Percentiles rank a stretch among this genome's conserved stretches.
These are phyloP conservation scores for Scopulariopsis brevicaulis DNA, from an alignment of 2,329 filamentous ascomycete species.

Conservation along the genomic window DNA sequence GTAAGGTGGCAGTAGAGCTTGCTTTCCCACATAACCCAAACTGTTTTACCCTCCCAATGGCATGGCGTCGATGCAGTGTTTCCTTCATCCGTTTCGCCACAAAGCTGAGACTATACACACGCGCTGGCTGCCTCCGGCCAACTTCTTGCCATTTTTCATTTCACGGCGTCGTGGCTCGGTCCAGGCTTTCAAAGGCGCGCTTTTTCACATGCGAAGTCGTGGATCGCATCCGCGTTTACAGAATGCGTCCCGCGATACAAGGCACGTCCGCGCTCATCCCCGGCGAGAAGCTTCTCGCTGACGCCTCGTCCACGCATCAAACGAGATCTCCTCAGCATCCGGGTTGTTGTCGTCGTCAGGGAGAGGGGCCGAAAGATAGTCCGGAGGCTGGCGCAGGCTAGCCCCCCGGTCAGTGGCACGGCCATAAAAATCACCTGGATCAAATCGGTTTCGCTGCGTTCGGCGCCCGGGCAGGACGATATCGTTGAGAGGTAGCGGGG, in stretches of 20 bases:
- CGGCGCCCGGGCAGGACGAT: background rate
- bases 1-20: background rate
- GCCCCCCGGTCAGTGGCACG: background rate
- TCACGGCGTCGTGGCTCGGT: no score
- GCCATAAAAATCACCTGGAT: background rate
- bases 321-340: background rate
- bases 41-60: no score
- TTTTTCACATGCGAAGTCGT: no score
- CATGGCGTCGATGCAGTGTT: no score
- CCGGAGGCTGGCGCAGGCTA: background rate
- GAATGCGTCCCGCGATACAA: background rate
- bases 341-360: background rate
- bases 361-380: background rate
- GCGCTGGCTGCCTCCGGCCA: no score
- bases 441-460: background rate
- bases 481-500: background rate
- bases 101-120: no score
- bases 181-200: no score
- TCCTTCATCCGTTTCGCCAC: no score
- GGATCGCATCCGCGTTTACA: no score
- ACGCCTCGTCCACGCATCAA: background rate
- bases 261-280: background rate
- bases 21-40: background rate
- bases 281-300: background rate
- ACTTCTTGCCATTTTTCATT: no score